phyloP scores from a whole-genome alignment of 176 grass and related monocot genomes.

The Coix lacrymajobi region DNA sequence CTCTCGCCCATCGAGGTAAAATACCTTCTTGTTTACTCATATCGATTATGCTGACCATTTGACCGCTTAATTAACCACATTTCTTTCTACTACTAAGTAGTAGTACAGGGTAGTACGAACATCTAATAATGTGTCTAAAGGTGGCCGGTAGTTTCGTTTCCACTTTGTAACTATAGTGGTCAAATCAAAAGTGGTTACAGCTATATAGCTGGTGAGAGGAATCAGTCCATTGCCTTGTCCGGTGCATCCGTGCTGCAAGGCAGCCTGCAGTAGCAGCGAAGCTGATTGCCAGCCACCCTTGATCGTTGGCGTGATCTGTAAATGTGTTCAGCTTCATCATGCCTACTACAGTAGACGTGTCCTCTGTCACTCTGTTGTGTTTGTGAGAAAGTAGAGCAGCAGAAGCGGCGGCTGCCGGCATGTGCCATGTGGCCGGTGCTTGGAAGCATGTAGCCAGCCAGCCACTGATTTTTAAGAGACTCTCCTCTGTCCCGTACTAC shows the following conservation, averaged over 20 bases:
- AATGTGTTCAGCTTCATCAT: not conserved
- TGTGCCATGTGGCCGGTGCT: constrained; percentile 23
- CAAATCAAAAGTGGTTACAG: too few relatives aligned
- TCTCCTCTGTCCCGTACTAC: not conserved
- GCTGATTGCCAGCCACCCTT: not conserved
- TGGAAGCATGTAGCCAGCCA: not conserved
- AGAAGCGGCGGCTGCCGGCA: too few relatives aligned
- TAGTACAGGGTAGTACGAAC: too few relatives aligned
- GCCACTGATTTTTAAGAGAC: not conserved
- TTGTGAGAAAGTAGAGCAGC: not conserved
- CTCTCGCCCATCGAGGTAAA: constrained; percentile 76
- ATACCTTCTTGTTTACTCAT: not conserved
- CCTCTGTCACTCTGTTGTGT: too few relatives aligned
- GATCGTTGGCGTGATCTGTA: not conserved
- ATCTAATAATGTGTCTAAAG: not conserved
- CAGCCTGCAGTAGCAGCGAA: not conserved
- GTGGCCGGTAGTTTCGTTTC: not conserved
- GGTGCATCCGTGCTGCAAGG: not conserved
- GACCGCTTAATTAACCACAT: too few relatives aligned
- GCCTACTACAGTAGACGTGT: not conserved
- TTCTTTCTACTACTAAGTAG: too few relatives aligned
- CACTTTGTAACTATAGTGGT: not conserved
- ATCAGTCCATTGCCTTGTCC: not conserved
- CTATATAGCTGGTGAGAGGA: too few relatives aligned
- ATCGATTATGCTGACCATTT: too few relatives aligned